phyloP scores from a whole-genome alignment of 345 rosid species.

The Passiflora organensis region DNA sequence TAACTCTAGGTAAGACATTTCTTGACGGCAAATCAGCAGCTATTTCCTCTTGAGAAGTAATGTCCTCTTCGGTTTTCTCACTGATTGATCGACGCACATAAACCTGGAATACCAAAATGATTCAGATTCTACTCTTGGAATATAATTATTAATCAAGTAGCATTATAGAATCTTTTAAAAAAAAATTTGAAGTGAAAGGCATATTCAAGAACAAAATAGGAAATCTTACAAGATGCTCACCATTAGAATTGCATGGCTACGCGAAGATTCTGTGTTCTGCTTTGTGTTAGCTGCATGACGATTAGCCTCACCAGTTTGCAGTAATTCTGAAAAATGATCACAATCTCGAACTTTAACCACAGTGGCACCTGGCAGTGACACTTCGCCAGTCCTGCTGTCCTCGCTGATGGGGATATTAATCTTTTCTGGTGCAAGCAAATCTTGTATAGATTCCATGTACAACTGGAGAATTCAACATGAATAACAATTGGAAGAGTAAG shows the following conservation, averaged over 20 bases:
- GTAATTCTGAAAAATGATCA: constrained; percentile 62
- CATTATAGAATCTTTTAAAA: background rate
- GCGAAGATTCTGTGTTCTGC: constrained; percentile 92
- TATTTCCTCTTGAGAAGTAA: constrained; percentile 17
- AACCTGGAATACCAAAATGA: constrained; percentile 43
- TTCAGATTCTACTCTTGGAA: background rate
- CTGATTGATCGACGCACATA: constrained; percentile 52
- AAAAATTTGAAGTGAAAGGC: background rate
- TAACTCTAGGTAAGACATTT: constrained; percentile 46
- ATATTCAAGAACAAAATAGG: background rate
- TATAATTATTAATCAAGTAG: constrained; percentile 4
- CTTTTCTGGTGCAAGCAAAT: constrained; percentile 83
- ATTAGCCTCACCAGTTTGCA: constrained; percentile 82
- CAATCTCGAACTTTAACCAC: constrained; percentile 53
- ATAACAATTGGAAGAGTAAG: background rate
- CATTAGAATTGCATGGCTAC: constrained; percentile 93
- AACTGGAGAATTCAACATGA: constrained; percentile 40
- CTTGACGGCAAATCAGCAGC: constrained; percentile 33
- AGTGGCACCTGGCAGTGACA: constrained; percentile 68
- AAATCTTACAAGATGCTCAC: constrained; percentile 31
- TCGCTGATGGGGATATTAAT: constrained; percentile 63
- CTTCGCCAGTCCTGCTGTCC: constrained; percentile 80
- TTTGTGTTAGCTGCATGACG: constrained; percentile 88
- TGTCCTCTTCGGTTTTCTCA: constrained; percentile 40
- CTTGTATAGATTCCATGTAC: constrained; percentile 92